Evolutionary conservation across 2,329 filamentous ascomycete genomes (phyloP), one percentile per base, ranked within the genome.

Genomic region (Alternaria longipes): DNA sequence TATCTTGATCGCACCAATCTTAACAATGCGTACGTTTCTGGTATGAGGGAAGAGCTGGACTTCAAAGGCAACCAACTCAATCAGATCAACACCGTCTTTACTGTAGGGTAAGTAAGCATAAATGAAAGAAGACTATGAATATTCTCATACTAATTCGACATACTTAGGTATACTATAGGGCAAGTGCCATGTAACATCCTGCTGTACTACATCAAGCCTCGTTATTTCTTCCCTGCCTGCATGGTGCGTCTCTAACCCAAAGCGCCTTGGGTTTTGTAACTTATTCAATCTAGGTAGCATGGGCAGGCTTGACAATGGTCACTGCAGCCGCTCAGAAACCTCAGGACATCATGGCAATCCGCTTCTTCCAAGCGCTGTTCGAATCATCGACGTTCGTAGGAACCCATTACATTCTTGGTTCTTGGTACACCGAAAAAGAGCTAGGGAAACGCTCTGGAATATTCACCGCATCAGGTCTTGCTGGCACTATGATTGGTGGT

Each of bases 181-280:
- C 87, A 90, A 71, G 72, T 76, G 0, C 74, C 74, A 8, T 75
- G 73, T 45, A 76, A 76, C 52, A 72, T 77, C 14, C 86, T 86
- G 3, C 81, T 91, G 3, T 86, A 90, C 73, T 88, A 89, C 66
- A 72, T 91, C 61, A 84, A 84, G 51, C 89, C 88, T 2, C 82
- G 87, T n/a, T 81, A 86, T 62, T 90, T 86, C 80, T 89, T 89
- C 68, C 88, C 88, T 0, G 68, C 80, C 28, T 89, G 88, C 83
- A 89, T 89, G 84, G 58, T 89, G 20, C 70, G 63, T 59, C n/a
- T 26, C 14, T 3, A 4, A 2, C 28, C 18, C 3, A 11, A 14
- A 42, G 40, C 11, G 11, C 40, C 5, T 42, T 11, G 5, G 4
- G 7, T 14, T 3, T 22, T 20, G 18, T 42, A 5, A 42, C 40